Evolutionary conservation across 1,284 basidiomycete genomes (phyloP).

Genomic region (Heterobasidion irregulare): DNA sequence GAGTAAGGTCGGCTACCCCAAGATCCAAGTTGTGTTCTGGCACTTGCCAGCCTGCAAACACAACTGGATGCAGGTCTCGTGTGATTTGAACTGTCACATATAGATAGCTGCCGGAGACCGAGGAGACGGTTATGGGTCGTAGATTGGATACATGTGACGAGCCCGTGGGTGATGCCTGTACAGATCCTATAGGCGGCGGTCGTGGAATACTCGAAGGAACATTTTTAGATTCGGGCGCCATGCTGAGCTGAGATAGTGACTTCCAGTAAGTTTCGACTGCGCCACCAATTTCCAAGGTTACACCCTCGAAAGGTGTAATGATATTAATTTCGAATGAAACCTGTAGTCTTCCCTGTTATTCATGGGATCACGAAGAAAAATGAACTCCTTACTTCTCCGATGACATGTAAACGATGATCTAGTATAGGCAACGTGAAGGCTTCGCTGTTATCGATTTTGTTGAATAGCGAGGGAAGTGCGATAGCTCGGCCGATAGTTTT

Average conservation of each 20-base stretch:
- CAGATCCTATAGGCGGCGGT: slow-evolving; percentile 14
- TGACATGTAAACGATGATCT: slow-evolving; percentile 88
- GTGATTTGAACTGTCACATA: slow-evolving; percentile 89
- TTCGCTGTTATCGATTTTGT: slow-evolving; percentile 44
- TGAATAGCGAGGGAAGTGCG: slow-evolving; percentile 74
- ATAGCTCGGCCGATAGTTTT: slow-evolving; percentile 94
- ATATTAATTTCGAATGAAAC: slow-evolving; percentile 87
- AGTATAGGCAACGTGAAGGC: slow-evolving; percentile 76
- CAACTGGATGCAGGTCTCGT: slow-evolving; percentile 81
- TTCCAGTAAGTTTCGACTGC: slow-evolving; percentile 97
- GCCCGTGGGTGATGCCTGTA: slow-evolving; percentile 14
- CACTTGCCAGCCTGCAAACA: slow-evolving; percentile 65
- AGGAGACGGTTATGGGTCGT: slow-evolving; percentile 67
- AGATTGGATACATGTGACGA: slow-evolving; percentile 37
- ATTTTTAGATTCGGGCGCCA: slow-evolving; percentile 19
- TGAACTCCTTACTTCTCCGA: slow-evolving; percentile 69
- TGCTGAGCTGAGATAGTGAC: slow-evolving; percentile 50
- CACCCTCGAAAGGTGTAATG: slow-evolving; percentile 87
- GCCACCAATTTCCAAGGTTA: slow-evolving; percentile 94
- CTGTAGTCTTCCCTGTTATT: slow-evolving; percentile 25
- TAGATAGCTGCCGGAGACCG: slow-evolving; percentile 82
- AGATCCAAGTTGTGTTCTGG: slow-evolving; percentile 74
- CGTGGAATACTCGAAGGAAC: slow-evolving; percentile 18
- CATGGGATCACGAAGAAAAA: slow-evolving; percentile 3
- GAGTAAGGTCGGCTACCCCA: slow-evolving; percentile 77